Percentiles rank a stretch among this genome's conserved stretches.
phyloP scores from a whole-genome alignment of 352 stramenopile species.

The Globisporangium canariense region DNA sequence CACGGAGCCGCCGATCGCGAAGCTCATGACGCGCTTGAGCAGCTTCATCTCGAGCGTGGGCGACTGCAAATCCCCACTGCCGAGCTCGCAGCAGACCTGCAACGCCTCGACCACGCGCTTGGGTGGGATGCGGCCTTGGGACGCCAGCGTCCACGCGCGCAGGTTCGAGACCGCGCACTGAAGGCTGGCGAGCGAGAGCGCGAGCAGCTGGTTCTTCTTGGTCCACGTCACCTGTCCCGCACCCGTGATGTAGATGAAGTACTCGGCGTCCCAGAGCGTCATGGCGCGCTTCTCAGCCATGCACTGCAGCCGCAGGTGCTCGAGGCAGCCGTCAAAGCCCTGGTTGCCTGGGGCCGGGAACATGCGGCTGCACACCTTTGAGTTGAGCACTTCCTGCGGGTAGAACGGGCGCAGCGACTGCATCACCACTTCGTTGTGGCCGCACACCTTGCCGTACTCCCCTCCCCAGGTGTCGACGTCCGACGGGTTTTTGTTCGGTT shows the following conservation, averaged over 20 bases:
- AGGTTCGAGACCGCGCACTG: constrained; percentile 52
- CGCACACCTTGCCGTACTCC: constrained; percentile 80
- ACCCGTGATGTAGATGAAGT: constrained; percentile 66
- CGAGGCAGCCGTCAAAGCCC: constrained; percentile 87
- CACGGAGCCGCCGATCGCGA: constrained; percentile 55
- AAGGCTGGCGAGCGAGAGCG: constrained; percentile 51
- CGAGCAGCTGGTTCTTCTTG: constrained; percentile 67
- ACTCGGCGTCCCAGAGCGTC: constrained; percentile 84
- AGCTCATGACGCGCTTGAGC: constrained; percentile 55
- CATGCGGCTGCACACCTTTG: constrained; percentile 72
- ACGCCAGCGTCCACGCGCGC: constrained; percentile 47
- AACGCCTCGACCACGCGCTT: constrained; percentile 40
- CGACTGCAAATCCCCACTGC: constrained; percentile 24
- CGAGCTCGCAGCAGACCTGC: constrained; percentile 53
- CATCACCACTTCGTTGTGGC: constrained; percentile 90
- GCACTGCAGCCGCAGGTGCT: constrained; percentile 77
- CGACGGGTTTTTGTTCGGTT: constrained; percentile 64
- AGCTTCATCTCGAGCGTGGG: constrained; percentile 23
- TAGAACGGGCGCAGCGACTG: constrained; percentile 82
- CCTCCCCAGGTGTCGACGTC: constrained; percentile 80
- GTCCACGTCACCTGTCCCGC: constrained; percentile 44
- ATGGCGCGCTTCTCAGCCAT: constrained; percentile 33
- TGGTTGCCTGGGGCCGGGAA: constrained; percentile 84
- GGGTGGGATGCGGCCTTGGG: constrained; percentile 28
- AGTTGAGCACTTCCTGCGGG: constrained; percentile 87